Percentiles rank a stretch among this genome's conserved stretches.
Evolutionary conservation across 805 yeast genomes (phyloP).

Genomic region (Maudiozyma saulgeensis): DNA sequence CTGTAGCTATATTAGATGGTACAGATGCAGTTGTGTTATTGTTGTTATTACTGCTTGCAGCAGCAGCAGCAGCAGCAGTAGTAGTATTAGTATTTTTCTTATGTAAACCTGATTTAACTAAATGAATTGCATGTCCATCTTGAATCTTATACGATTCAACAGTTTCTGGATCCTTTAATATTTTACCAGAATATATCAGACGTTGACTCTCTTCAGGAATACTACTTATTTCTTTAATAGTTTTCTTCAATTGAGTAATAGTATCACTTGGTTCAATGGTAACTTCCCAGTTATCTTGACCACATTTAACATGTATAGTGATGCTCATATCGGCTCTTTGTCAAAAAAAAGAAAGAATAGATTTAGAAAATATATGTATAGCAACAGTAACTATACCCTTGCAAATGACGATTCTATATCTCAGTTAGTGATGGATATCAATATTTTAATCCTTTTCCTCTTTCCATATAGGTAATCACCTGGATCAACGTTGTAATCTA

Average conservation of each 20-base stretch:
- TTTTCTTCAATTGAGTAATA: constrained; percentile 58
- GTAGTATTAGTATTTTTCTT: constrained; percentile 21
- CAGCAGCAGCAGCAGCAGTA: constrained; percentile 7
- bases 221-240: constrained; percentile 49
- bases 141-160: constrained; percentile 71
- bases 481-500: too few species aligned
- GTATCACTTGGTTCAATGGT: constrained; percentile 44
- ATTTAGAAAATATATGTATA: too few species aligned
- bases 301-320: constrained; percentile 35
- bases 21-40: constrained; percentile 18
- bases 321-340: constrained; percentile 15
- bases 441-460: too few species aligned
- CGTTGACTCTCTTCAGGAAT: constrained; percentile 76
- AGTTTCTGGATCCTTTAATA: constrained; percentile 74
- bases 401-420: too few species aligned
- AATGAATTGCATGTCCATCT: constrained; percentile 77
- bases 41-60: constrained; percentile 2
- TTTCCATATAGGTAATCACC: too few species aligned
- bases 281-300: constrained; percentile 72
- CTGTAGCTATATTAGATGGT: constrained; percentile 79
- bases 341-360: background rate
- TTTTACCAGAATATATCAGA: constrained; percentile 87
- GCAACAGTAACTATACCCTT: too few species aligned
- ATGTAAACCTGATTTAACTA: constrained; percentile 71
- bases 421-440: too few species aligned